A percentile compares a stretch with the other conserved stretches of the same genome.
phyloP scores from a whole-genome alignment of 345 rosid species.

The Eucalyptus erythrocorys region DNA sequence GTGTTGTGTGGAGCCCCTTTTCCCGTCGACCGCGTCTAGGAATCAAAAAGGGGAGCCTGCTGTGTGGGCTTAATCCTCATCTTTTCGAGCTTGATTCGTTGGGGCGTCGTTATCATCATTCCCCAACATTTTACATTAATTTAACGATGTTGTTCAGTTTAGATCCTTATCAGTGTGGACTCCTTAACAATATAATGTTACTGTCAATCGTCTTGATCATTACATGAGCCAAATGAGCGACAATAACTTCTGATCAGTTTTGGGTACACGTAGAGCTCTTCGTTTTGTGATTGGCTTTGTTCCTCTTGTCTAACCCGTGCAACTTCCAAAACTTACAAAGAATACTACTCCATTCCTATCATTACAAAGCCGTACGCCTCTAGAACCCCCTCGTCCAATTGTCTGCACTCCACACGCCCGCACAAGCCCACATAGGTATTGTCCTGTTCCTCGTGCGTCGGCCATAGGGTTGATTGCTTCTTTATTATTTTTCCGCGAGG shows the following conservation, averaged over 20 bases:
- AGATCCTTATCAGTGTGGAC: neutral
- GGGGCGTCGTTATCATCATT: neutral
- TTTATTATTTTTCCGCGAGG: neutral
- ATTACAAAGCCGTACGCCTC: neutral
- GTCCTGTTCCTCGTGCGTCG: neutral
- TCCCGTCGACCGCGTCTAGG: neutral
- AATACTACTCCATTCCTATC: neutral
- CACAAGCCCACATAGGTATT: neutral
- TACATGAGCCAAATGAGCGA: slow-evolving; percentile 1
- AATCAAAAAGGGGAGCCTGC: neutral
- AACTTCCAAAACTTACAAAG: neutral
- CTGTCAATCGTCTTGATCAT: neutral
- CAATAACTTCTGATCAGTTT: neutral
- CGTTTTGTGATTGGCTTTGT: neutral
- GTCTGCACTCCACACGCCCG: neutral
- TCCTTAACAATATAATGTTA: neutral
- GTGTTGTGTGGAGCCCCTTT: neutral
- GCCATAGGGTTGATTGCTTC: neutral
- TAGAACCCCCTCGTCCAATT: neutral
- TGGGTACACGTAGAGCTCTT: neutral
- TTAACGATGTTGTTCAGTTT: neutral
- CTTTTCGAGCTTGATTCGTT: neutral
- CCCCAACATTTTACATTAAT: neutral
- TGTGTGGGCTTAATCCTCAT: neutral
- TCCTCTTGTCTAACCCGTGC: neutral